Percentiles rank a stretch among this genome's conserved stretches.
Evolutionary conservation across 176 grass and related monocot genomes (phyloP).

Genomic region (Hordeum marinum): DNA sequence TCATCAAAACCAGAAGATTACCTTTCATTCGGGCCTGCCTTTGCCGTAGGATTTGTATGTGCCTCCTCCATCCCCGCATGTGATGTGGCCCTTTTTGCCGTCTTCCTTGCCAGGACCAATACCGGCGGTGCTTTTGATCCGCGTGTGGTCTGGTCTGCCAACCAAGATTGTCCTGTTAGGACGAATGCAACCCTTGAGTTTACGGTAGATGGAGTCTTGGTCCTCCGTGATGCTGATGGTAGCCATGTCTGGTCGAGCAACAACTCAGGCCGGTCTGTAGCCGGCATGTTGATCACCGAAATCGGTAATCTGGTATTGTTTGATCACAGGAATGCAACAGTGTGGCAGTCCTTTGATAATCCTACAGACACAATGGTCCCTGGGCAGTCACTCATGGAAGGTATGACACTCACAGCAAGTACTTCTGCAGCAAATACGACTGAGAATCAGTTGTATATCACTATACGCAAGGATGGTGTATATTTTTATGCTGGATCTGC

Average conservation of each 20-base stretch:
- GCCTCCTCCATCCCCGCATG: no score
- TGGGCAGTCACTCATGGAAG: background rate
- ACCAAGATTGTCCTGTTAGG: background rate
- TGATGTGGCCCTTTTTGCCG: no score
- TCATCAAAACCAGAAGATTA: no score
- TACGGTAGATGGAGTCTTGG: background rate
- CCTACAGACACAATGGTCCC: background rate
- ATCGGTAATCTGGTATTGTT: background rate
- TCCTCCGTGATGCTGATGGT: background rate
- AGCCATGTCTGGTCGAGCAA: background rate
- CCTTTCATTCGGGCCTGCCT: no score
- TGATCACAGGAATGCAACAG: background rate
- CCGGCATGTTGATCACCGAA: background rate
- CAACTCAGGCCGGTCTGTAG: accelerated
- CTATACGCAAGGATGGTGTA: accelerated
- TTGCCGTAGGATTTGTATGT: no score
- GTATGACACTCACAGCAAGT: background rate
- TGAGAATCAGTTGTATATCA: background rate
- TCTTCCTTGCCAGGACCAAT: no score
- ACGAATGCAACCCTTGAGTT: background rate
- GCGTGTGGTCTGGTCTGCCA: background rate
- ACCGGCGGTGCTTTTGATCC: no score
- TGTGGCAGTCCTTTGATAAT: background rate
- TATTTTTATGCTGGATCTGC: background rate
- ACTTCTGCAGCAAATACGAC: background rate